Conservation (phyloP, 495 filamentous ascomycete species). For the Emericellopsis terricola region DNA sequence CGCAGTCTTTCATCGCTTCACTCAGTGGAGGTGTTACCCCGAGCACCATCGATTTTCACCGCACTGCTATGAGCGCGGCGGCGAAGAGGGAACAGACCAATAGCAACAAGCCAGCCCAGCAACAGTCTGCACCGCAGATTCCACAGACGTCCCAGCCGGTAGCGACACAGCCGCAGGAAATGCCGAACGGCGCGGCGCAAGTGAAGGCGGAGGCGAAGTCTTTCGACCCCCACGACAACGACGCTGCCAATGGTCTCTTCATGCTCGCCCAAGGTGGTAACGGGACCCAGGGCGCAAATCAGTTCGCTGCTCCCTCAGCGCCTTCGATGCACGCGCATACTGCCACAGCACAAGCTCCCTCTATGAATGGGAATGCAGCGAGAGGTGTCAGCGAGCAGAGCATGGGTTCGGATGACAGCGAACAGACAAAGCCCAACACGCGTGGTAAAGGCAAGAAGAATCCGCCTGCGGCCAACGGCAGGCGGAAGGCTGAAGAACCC, state of each 20-base stretch:
- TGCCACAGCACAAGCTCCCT: slow-evolving; percentile 30
- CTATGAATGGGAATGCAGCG: slow-evolving; percentile 25
- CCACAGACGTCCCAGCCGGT: slow-evolving; percentile 15
- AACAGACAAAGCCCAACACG: slow-evolving; percentile 41
- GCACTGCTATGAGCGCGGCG: slow-evolving; percentile 71
- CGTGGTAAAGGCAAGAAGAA: slow-evolving; percentile 54
- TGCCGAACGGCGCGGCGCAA: slow-evolving; percentile 16
- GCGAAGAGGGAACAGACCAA: slow-evolving; percentile 37
- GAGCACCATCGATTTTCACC: slow-evolving; percentile 82
- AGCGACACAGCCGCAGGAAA: slow-evolving; percentile 31
- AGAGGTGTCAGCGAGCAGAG: slow-evolving; percentile 50
- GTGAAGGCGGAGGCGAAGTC: slow-evolving; percentile 25
- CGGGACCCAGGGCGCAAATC: slow-evolving; percentile 19
- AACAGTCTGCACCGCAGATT: slow-evolving; percentile 32
- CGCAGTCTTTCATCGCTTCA: slow-evolving; percentile 59
- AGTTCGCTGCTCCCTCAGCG: slow-evolving; percentile 1
- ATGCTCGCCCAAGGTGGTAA: slow-evolving; percentile 63
- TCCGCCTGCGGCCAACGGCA: slow-evolving; percentile 30
- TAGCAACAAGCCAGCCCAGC: slow-evolving; percentile 25
- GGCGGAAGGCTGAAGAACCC: slow-evolving; percentile 69
- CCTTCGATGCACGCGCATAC: slow-evolving; percentile 20
- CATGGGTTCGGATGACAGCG: slow-evolving; percentile 57
- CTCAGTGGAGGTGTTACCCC: slow-evolving; percentile 75
- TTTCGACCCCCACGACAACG: slow-evolving; percentile 77
- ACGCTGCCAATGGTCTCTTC: slow-evolving; percentile 89